Evolutionary conservation across 2,329 filamentous ascomycete species (phyloP).

Genomic region (Aspergillus candidus): DNA sequence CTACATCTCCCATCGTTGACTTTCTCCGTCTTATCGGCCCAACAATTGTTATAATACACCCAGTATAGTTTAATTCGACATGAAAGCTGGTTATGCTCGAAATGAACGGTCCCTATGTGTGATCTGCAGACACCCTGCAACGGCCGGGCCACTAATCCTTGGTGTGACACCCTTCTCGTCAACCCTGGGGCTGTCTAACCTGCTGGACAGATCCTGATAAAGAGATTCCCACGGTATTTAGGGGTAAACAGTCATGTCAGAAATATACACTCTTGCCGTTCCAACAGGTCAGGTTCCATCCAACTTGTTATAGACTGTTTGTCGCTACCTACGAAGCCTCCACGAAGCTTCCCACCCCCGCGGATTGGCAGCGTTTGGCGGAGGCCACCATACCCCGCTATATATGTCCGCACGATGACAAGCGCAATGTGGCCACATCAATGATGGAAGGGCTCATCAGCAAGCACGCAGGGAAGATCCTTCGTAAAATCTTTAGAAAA

Average conservation of each 20-base stretch:
- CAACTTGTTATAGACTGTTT: constrained; percentile 1
- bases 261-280: not conserved
- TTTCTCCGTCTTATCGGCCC: no score
- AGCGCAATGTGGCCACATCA: not conserved
- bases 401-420: not conserved
- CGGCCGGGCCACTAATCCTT: not conserved
- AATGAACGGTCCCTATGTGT: not conserved
- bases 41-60: no score
- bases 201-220: not conserved
- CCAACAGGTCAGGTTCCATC: constrained; percentile 1
- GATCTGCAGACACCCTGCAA: constrained; percentile 2
- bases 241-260: not conserved
- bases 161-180: not conserved
- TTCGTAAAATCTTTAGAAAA: not conserved
- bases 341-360: not conserved
- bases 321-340: not conserved
- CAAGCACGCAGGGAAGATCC: not conserved
- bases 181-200: not conserved
- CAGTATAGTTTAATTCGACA: no score
- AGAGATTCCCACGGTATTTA: not conserved
- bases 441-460: constrained; percentile 2
- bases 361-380: not conserved
- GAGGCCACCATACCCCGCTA: not conserved
- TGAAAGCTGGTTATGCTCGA: no score
- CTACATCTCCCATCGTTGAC: no score